Percentiles rank a stretch among this genome's conserved stretches.
These are phyloP conservation scores for Diaporthe citri DNA, from an alignment of 2,329 filamentous ascomycete species.

Conservation along the genomic window DNA sequence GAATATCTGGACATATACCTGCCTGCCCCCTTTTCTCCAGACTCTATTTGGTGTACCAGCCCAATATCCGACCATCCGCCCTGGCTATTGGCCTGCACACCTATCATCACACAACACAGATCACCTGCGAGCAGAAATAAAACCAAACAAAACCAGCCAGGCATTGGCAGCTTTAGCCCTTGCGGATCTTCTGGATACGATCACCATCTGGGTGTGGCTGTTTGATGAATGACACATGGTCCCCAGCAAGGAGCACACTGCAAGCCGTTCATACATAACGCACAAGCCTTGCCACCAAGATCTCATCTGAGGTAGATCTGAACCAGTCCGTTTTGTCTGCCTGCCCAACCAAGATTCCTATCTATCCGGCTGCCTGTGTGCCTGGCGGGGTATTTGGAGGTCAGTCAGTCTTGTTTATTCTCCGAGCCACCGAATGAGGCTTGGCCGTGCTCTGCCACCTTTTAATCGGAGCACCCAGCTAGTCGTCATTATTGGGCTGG, in stretches of 20 bases:
- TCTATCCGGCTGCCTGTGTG: conserved; percentile 25
- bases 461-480: conserved; percentile 10
- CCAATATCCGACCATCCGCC: conserved; percentile 3
- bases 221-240: conserved; percentile 25
- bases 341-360: neutral
- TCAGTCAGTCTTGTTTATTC: neutral
- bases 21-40: conserved; percentile 12
- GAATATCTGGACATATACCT: neutral
- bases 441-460: conserved; percentile 25
- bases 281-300: conserved; percentile 18
- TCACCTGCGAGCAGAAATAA: neutral
- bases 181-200: conserved; percentile 17
- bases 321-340: neutral
- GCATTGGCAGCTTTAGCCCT: neutral
- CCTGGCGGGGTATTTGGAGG: conserved; percentile 14
- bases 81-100: neutral
- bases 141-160: neutral
- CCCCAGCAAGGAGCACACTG: conserved; percentile 16
- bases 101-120: neutral
- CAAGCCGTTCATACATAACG: neutral
- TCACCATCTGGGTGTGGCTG: conserved; percentile 7
- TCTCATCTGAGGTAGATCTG: conserved; percentile 23
- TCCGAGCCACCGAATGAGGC: conserved; percentile 19
- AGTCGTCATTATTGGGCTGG: conserved; percentile 5
- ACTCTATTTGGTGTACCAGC: neutral